Evolutionary conservation across 768 basidiomycete species (phyloP), one percentile per base, ranked within the genome.

Genomic region (Leccinum subtestaceum): DNA sequence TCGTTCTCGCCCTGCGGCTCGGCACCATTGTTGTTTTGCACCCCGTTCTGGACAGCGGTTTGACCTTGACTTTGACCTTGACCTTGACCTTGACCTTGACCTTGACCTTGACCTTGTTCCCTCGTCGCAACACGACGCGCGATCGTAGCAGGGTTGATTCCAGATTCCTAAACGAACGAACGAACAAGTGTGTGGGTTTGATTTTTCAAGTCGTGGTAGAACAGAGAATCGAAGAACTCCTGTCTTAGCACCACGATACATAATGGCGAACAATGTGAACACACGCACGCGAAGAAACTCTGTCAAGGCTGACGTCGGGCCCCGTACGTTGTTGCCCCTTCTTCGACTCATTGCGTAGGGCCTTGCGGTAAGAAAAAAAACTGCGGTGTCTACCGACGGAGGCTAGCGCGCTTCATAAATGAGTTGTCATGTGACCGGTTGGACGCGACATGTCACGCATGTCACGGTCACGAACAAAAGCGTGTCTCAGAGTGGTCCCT

Each of bases 241-340:
- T 45, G 43, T 45, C 43, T 45, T 45, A 19, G 43, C 43, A 45
- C 19, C 5, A 17, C 1, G n/a, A n/a, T 5, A 10, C n/a, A 12
- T 45, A 10, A 45, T 19, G 17, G 40, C n/a, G n/a, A 40, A n/a
- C 19, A 12, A 19, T 45, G n/a, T 40, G 40, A 12, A 23, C 4
- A n/a, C 25, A 72, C 77, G 29, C 59, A 89, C 92, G 66, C 82
- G 82, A 34, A 94, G 75, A 63, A 89, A 94, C 62, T 91, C 89
- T 36, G 92, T 93, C 12, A 94, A 74, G 0, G 92, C 92, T 21
- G 90, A 93, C 0, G 88, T 84, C 2, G 93, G 92, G 0, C 93
- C 92, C 12, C 88, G 83, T 46, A 93, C 84, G 59, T 89, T 89
- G 70, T 84, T 83, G 1, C 57, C 36, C 48, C 71, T 63, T 56